These are phyloP conservation scores for Thinopyrum elongatum DNA, from an alignment of 176 grass and related monocot species.

Conservation along the genomic window DNA sequence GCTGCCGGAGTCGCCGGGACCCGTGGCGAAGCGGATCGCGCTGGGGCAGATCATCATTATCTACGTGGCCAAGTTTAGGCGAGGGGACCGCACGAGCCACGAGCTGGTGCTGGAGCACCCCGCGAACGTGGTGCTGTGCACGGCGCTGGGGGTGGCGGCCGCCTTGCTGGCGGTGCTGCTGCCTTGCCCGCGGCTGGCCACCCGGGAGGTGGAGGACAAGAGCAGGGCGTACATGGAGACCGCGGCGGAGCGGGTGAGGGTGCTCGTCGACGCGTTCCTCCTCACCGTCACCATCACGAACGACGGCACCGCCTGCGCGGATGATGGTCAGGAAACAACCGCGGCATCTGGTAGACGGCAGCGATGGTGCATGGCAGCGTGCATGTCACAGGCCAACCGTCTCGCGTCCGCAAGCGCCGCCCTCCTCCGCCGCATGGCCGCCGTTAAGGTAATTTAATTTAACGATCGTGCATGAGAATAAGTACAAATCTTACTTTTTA, in stretches of 20 bases:
- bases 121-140: conserved; percentile 66
- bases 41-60: conserved; percentile 78
- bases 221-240: conserved; percentile 45
- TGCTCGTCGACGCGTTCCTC: conserved; percentile 52
- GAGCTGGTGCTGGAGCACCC: conserved; percentile 43
- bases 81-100: neutral
- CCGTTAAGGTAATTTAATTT: conserved; percentile 42
- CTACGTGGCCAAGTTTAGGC: conserved; percentile 54
- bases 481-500: neutral
- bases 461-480: neutral
- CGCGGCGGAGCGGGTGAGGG: conserved; percentile 51
- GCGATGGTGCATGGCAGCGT: conserved; percentile 39
- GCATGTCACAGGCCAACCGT: conserved; percentile 46
- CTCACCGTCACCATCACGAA: too few species aligned
- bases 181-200: conserved; percentile 63
- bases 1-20: conserved; percentile 36
- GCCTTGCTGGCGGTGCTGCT: conserved; percentile 55
- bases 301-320: neutral
- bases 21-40: conserved; percentile 70
- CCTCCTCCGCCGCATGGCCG: conserved; percentile 43
- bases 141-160: conserved; percentile 52
- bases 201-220: conserved; percentile 44
- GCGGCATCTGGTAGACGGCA: neutral
- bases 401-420: conserved; percentile 45
- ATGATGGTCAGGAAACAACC: neutral